Evolutionary conservation across 805 yeast genomes (phyloP), one percentile per base, ranked within the genome.

Genomic region (Kazachstania taianensis): DNA sequence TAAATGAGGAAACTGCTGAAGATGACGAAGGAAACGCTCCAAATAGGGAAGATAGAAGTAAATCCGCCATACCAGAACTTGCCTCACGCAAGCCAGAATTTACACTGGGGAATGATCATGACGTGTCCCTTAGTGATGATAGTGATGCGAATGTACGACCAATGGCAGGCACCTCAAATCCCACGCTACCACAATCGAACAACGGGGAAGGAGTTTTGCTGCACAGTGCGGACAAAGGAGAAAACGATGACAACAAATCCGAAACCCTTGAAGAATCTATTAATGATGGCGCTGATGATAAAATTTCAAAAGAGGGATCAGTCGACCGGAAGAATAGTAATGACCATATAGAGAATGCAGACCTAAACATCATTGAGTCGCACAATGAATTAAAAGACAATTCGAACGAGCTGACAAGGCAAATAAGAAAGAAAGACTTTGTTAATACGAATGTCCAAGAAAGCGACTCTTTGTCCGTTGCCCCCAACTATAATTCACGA

Each of bases 351-450:
- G 45, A 46, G 20, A 41, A 46, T 5, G 48, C 48, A 27, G 50
- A 50, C 32, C 41, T 47, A 4, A 45, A 37, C 9, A 35, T 33
- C 7, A 31, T 38, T 9, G 38, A 29, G 13, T 28, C 45, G 8
- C 40, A 39, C 3, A 37, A 37, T 15, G 32, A 40, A 7, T 25
- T 38, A 12, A 45, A 43, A 16, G 33, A 31, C 2, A 38, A 27
- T 7, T 39, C 47, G 5, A 41, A 50, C 26, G 43, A 49, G 14
- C 32, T 52, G 18, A 41, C 49, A 27, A 46, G 54, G 33, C 54
- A 46, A 30, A 40, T 37, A 26, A 30, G 38, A 20, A 38, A 30
- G n/a, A 35, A 27, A n/a, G 32, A 16, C 12, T n/a, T n/a, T n/a
- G 12, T 8, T 22, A 22, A 22, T 22, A 22, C 25, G 25, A n/a